Evolutionary conservation across 345 rosid species (phyloP).

Genomic region (Streptanthus diversifolius): DNA sequence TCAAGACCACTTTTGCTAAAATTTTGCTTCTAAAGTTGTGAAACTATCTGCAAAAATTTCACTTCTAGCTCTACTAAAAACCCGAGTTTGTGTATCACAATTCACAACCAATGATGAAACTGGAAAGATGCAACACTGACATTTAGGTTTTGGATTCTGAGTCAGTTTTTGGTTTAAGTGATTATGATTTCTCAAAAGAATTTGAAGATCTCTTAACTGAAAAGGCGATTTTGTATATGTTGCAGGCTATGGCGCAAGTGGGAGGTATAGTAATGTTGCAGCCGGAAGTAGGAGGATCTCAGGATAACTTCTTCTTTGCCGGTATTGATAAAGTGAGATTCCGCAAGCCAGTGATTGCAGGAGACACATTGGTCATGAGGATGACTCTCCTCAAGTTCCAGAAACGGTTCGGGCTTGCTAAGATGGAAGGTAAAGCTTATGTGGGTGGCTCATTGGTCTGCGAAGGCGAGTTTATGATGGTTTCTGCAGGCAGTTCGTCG

Average conservation of each 20-base stretch:
- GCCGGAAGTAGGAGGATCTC: conserved; percentile 84
- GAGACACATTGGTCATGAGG: conserved; percentile 90
- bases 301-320: conserved; percentile 75
- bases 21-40: background rate
- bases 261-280: conserved; percentile 90
- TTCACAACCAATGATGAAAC: background rate
- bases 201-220: background rate
- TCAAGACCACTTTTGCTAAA: background rate
- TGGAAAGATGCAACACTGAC: background rate
- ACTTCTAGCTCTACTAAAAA: background rate
- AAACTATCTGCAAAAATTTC: background rate
- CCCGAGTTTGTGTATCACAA: background rate
- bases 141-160: too few relatives aligned
- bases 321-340: conserved; percentile 90
- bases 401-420: conserved; percentile 83
- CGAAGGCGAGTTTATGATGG: conserved; percentile 90
- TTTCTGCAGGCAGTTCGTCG: conserved; percentile 20
- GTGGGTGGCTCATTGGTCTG: conserved; percentile 77
- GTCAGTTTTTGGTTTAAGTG: background rate
- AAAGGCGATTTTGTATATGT: background rate
- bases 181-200: background rate
- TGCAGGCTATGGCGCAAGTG: conserved; percentile 95
- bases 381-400: conserved; percentile 83
- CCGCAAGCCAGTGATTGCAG: conserved; percentile 88
- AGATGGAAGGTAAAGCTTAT: conserved; percentile 94